phyloP scores from a whole-genome alignment of 2,329 filamentous ascomycete genomes.

The Hortaea sp. region DNA sequence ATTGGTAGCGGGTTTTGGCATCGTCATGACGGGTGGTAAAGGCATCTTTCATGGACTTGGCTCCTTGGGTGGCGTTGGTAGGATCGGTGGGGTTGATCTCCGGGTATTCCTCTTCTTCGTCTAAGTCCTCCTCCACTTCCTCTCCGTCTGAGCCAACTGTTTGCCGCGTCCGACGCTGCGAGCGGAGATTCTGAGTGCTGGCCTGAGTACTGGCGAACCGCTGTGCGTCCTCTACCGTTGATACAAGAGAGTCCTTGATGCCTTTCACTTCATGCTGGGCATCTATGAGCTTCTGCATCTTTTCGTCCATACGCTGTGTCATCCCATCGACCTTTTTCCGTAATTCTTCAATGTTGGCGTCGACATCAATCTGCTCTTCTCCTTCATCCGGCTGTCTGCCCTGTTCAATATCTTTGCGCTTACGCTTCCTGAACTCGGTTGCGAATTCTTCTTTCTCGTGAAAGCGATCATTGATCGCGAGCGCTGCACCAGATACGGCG shows the following conservation, averaged over 20 bases:
- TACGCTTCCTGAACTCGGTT: conserved; percentile 24
- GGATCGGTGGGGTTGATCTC: conserved; percentile 32
- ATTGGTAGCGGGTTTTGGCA: conserved; percentile 35
- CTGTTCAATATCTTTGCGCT: conserved; percentile 2
- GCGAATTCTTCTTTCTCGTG: conserved; percentile 23
- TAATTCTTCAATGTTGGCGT: conserved; percentile 31
- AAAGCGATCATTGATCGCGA: conserved; percentile 47
- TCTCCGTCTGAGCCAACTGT: conserved; percentile 12
- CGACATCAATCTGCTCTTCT: conserved; percentile 26
- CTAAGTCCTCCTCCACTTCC: conserved; percentile 13
- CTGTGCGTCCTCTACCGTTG: conserved; percentile 30
- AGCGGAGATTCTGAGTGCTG: conserved; percentile 22
- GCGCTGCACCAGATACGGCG: conserved; percentile 40
- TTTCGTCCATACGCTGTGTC: conserved; percentile 47
- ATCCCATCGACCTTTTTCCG: conserved; percentile 38
- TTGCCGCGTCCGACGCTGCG: conserved; percentile 20
- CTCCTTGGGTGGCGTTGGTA: conserved; percentile 24
- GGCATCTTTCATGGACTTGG: conserved; percentile 25
- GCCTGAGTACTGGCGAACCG: conserved; percentile 27
- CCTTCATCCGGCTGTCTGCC: conserved; percentile 19
- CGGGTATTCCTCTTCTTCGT: conserved; percentile 28
- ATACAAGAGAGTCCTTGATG: conserved; percentile 34
- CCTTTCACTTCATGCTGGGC: conserved; percentile 37
- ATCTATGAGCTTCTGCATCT: conserved; percentile 50
- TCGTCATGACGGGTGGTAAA: conserved; percentile 30